Evolutionary conservation across 805 yeast species (phyloP).

Genomic region (Tanozyma kutaoensis): DNA sequence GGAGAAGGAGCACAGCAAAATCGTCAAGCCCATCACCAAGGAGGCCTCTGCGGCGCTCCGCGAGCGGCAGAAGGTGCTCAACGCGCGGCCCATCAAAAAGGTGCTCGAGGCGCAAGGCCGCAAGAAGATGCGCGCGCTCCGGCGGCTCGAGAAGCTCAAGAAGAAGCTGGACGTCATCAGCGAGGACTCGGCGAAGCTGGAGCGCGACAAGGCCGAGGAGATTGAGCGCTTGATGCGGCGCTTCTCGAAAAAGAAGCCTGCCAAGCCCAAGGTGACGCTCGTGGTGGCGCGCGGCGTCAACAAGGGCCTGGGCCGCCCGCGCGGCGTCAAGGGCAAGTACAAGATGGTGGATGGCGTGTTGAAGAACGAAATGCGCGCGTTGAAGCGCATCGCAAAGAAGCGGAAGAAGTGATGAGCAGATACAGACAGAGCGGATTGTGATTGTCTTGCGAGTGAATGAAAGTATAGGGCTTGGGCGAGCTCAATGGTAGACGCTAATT

Average conservation of each 20-base stretch:
- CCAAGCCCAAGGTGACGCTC: conserved; percentile 71
- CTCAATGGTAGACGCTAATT: too few relatives aligned
- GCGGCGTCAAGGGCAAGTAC: conserved; percentile 93
- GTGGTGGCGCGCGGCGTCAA: conserved; percentile 83
- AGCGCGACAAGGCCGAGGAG: conserved; percentile 89
- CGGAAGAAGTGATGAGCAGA: conserved; percentile 56
- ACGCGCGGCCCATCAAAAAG: conserved; percentile 97
- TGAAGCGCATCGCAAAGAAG: conserved; percentile 81
- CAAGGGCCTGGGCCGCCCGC: conserved; percentile 90
- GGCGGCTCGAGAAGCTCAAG: conserved; percentile 75
- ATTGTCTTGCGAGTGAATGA: too few relatives aligned
- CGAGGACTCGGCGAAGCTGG: conserved; percentile 79
- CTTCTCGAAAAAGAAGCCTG: conserved; percentile 57
- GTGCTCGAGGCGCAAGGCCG: conserved; percentile 97
- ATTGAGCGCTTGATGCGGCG: conserved; percentile 77
- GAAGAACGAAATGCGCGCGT: conserved; percentile 95
- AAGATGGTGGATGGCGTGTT: conserved; percentile 98
- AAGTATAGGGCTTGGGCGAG: too few relatives aligned
- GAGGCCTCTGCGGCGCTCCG: conserved; percentile 42
- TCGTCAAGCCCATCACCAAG: conserved; percentile 85
- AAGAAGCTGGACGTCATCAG: conserved; percentile 87
- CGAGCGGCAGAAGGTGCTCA: conserved; percentile 42
- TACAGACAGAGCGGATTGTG: too few relatives aligned
- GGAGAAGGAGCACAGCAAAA: conserved; percentile 75
- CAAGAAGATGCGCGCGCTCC: conserved; percentile 85